Conservation (phyloP, 345 rosid genomes). For the Passiflora organensis region DNA sequence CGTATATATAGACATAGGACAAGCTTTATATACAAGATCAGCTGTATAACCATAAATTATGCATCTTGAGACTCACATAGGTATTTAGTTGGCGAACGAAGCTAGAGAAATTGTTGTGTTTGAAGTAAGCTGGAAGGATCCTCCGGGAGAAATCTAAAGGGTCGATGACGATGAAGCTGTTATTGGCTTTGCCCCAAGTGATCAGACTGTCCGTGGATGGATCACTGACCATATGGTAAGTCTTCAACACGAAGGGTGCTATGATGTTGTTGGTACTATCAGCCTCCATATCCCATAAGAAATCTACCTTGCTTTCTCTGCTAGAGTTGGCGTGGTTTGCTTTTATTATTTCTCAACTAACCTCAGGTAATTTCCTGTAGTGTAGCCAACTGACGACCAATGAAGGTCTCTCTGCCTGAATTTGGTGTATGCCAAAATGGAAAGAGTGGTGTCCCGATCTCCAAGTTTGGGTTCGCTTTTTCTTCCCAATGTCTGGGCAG, state of each 20-base stretch:
- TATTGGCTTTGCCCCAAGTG: conserved; percentile 22
- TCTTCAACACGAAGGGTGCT: conserved; percentile 24
- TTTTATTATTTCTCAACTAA: too few species aligned
- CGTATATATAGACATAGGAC: neutral
- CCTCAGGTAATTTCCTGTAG: too few species aligned
- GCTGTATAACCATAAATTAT: neutral
- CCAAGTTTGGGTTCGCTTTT: too few species aligned
- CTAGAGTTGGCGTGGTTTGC: neutral
- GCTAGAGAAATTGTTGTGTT: conserved; percentile 31
- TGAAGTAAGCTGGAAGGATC: conserved; percentile 23
- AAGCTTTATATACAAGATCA: too few species aligned
- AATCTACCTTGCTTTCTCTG: too few species aligned
- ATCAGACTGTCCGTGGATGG: conserved; percentile 16
- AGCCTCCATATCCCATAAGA: conserved; percentile 34
- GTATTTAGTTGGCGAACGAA: conserved; percentile 29
- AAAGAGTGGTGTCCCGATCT: too few species aligned
- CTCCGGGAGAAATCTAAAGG: conserved; percentile 23
- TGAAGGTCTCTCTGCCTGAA: too few species aligned
- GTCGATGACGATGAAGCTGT: conserved; percentile 25
- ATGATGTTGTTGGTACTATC: conserved; percentile 30
- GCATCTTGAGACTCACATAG: too few species aligned
- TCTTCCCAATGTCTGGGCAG: too few species aligned
- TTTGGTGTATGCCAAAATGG: too few species aligned
- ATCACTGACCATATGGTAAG: conserved; percentile 27
- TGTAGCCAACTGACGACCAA: too few species aligned